Evolutionary conservation across 2,329 filamentous ascomycete species (phyloP).

Genomic region (Tricladium varicosporioides): DNA sequence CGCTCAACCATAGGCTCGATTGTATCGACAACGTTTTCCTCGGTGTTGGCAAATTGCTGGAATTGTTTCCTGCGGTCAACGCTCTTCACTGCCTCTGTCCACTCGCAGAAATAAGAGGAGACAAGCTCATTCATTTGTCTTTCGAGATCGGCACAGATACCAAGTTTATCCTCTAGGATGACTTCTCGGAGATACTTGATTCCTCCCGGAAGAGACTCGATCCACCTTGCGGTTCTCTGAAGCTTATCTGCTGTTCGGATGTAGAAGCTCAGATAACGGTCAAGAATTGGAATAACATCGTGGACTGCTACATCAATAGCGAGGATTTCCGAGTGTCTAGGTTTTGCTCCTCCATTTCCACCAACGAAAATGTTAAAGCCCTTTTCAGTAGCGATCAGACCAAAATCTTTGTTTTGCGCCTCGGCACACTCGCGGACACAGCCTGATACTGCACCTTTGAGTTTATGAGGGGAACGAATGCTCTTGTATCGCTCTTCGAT

Average conservation of each 20-base stretch:
- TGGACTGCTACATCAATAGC: constrained; percentile 83
- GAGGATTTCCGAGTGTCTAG: constrained; percentile 76
- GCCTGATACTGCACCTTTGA: constrained; percentile 86
- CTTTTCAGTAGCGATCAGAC: constrained; percentile 87
- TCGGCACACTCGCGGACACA: constrained; percentile 93
- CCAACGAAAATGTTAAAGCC: constrained; percentile 92
- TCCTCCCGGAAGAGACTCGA: constrained; percentile 80
- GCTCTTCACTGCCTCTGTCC: constrained; percentile 76
- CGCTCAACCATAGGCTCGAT: constrained; percentile 73
- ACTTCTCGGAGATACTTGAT: constrained; percentile 81
- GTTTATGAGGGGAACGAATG: constrained; percentile 83
- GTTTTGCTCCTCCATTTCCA: constrained; percentile 86
- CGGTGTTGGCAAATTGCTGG: constrained; percentile 80
- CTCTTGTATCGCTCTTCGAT: constrained; percentile 91
- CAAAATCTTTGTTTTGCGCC: constrained; percentile 91
- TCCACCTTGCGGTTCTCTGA: constrained; percentile 84
- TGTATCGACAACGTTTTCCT: constrained; percentile 61
- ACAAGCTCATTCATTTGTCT: constrained; percentile 85
- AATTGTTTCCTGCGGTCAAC: constrained; percentile 69
- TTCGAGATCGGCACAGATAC: constrained; percentile 81
- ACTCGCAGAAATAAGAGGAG: constrained; percentile 84
- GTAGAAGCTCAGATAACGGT: constrained; percentile 90
- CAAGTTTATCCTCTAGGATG: constrained; percentile 79
- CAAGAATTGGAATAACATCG: constrained; percentile 79
- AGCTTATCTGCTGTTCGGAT: constrained; percentile 89